Evolutionary conservation across 1,284 basidiomycete genomes (phyloP), one percentile per base, ranked within the genome.

Genomic region (Heimioporus punctisporus): DNA sequence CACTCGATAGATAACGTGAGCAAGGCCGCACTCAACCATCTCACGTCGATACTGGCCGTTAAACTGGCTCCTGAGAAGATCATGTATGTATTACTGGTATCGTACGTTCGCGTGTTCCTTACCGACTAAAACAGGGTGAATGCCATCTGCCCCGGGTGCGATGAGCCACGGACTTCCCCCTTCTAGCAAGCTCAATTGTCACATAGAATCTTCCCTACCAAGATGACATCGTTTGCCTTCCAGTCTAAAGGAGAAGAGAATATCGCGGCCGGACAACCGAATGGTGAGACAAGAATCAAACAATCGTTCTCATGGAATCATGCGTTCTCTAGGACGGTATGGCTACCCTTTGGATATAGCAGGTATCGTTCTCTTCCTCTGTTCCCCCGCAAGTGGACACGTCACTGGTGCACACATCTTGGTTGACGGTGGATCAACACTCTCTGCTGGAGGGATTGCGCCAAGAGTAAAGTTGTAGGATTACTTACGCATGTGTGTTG

Each of bases 181-280:
- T 17, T 4, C 17, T 4, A 14, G 4, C 31, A 34, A 17, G 17
- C 31, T 34, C 31, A 17, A 11, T 9, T 31, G 30, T 31, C 27
- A 21, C 24, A 14, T 44, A 90, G 89, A 11, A 76, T 93, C 19
- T 95, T 93, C 75, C 91, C 90, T 0, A 90, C 88, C 51, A 91
- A 88, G 71, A 95, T 96, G 93, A 95, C 93, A 1, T 82, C 88
- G 0, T 93, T 79, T 52, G 90, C 86, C 6, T 76, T 93, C 63
- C 81, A 85, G 63, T 78, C 74, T 30, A 72, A 73, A 15, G 83
- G 85, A 6, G 81, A 81, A 46, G 79, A 83, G n/a, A 70, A 60
- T 4, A 79, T 92, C 56, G 75, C 73, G 25, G 64, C 71, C 1
- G 66, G 65, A 9, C 85, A 89, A 60, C 89, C 88, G 8, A 84